These are phyloP conservation scores for Mariannaea sp. DNA, from an alignment of 2,329 filamentous ascomycete genomes.

Conservation along the genomic window DNA sequence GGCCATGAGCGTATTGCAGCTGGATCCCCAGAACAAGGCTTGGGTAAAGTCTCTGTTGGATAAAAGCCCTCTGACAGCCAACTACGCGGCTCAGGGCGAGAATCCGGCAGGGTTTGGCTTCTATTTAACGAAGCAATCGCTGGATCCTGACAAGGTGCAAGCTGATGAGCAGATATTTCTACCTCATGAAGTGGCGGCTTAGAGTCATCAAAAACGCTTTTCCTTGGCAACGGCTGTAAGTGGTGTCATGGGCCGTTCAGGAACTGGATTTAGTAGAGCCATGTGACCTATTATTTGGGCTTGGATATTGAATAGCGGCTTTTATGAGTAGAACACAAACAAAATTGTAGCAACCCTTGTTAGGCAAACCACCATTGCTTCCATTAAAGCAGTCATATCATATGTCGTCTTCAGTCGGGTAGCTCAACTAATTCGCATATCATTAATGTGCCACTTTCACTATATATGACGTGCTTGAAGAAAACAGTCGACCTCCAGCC, in stretches of 20 bases:
- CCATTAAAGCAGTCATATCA: too few relatives aligned
- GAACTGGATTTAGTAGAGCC: too few relatives aligned
- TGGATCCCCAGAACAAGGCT: background rate
- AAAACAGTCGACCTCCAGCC: background rate
- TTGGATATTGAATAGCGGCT: too few relatives aligned
- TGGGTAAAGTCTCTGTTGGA: slow-evolving; percentile 11
- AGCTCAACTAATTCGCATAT: background rate
- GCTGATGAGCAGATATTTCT: slow-evolving; percentile 12
- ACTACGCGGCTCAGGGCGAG: slow-evolving; percentile 14
- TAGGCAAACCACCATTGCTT: too few relatives aligned
- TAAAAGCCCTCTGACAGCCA: slow-evolving; percentile 14
- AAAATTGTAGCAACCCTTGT: too few relatives aligned
- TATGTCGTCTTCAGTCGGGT: background rate
- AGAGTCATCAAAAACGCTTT: too few relatives aligned
- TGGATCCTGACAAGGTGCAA: slow-evolving; percentile 15
- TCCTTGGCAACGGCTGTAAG: too few relatives aligned
- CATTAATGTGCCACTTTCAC: background rate
- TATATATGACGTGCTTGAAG: background rate
- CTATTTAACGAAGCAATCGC: slow-evolving; percentile 11
- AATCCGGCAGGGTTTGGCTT: slow-evolving; percentile 22
- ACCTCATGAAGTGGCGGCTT: background rate
- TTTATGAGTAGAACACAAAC: too few relatives aligned
- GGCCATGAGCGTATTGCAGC: slow-evolving; percentile 19
- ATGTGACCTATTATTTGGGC: too few relatives aligned
- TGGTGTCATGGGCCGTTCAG: too few relatives aligned